phyloP scores from a whole-genome alignment of 768 basidiomycete genomes.

The Rhodosporidiobolus odoratus region DNA sequence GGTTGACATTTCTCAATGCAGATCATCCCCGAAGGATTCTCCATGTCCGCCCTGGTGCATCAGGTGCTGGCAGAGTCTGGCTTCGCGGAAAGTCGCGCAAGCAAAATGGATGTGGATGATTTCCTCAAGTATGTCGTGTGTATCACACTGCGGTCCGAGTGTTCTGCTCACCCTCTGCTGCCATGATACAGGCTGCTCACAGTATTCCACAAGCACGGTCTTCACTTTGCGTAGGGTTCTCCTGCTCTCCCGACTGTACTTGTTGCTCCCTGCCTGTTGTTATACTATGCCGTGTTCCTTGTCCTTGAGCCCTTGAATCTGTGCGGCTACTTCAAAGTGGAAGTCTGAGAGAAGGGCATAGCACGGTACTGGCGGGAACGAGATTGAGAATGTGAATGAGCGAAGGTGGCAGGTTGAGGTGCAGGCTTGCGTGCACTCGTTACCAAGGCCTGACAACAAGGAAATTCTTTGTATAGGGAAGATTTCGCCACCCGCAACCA shows the following conservation, averaged over 20 bases:
- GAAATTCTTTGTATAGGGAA: too few species aligned
- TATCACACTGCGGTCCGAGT: too few species aligned
- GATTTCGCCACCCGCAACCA: too few species aligned
- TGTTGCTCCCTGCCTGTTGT: conserved; percentile 5
- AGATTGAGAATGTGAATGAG: too few species aligned
- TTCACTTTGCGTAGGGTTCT: conserved; percentile 42
- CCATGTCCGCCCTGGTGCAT: conserved; percentile 55
- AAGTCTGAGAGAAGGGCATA: too few species aligned
- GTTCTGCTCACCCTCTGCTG: neutral
- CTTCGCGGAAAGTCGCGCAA: conserved; percentile 69
- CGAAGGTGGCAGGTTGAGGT: too few species aligned
- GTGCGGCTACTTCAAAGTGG: too few species aligned
- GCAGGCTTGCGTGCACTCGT: too few species aligned
- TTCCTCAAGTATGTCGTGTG: conserved; percentile 54
- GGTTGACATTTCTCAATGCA: too few species aligned
- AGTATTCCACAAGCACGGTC: conserved; percentile 45
- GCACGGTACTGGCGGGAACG: too few species aligned
- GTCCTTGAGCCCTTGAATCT: too few species aligned
- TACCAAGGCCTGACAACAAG: too few species aligned
- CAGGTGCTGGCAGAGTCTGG: conserved; percentile 66
- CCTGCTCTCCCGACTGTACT: neutral
- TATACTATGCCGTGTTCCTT: neutral
- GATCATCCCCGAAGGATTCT: conserved; percentile 64
- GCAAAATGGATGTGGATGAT: conserved; percentile 91
- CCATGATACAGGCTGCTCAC: conserved; percentile 40